A percentile compares a stretch with the other conserved stretches of the same genome.
These are phyloP conservation scores for Phanerochaete carnosa DNA, from an alignment of 768 basidiomycete species.

Conservation along the genomic window DNA sequence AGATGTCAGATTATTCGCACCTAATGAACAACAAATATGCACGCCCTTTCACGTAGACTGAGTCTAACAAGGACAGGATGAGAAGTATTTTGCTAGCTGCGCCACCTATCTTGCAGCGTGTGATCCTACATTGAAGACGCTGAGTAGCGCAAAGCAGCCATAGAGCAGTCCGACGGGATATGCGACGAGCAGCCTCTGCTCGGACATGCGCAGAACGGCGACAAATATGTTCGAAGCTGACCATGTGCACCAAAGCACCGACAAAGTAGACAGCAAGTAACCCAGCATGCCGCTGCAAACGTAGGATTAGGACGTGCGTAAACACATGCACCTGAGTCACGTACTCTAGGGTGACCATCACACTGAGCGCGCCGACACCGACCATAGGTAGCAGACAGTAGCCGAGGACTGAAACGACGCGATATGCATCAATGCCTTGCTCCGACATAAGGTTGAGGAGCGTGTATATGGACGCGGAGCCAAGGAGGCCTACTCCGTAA, in stretches of 20 bases:
- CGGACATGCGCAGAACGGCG: slow-evolving; percentile 91
- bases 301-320: not conserved
- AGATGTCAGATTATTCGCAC: not conserved
- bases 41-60: not conserved
- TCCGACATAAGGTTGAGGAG: slow-evolving; percentile 97
- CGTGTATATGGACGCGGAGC: slow-evolving; percentile 87
- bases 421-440: slow-evolving; percentile 91
- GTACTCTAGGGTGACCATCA: slow-evolving; percentile 84
- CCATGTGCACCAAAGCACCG: slow-evolving; percentile 96
- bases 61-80: not conserved
- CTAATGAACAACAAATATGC: not conserved
- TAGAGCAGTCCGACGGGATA: slow-evolving; percentile 95
- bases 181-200: slow-evolving; percentile 91
- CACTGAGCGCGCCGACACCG: slow-evolving; percentile 84
- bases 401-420: slow-evolving; percentile 91
- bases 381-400: slow-evolving; percentile 98
- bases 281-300: slow-evolving; percentile 71
- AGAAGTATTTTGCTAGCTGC: not conserved
- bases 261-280: slow-evolving; percentile 76
- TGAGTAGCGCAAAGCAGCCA: slow-evolving; percentile 90
- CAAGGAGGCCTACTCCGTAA: slow-evolving; percentile 96
- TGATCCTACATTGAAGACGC: slow-evolving; percentile 72
- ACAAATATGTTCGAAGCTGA: slow-evolving; percentile 95
- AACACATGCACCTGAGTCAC: slow-evolving; percentile 29
- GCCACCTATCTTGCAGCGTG: slow-evolving; percentile 29